Conservation (phyloP, 805 yeast species). For the Saturnispora serradocipensis region DNA sequence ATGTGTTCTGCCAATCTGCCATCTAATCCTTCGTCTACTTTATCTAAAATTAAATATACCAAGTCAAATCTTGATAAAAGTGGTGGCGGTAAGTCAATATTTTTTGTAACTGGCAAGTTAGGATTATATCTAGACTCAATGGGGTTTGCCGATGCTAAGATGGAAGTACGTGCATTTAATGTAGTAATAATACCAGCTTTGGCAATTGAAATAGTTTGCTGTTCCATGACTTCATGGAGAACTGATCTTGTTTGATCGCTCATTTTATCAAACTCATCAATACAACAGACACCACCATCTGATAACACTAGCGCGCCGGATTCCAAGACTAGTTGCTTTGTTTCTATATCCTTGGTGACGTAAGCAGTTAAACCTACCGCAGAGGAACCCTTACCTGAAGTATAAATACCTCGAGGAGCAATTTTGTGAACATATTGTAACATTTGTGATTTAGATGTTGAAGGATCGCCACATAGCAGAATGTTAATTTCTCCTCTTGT, state of each 20-base stretch:
- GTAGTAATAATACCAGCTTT: constrained; percentile 98
- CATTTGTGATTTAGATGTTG: constrained; percentile 92
- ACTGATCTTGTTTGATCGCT: constrained; percentile 89
- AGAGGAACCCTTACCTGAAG: constrained; percentile 98
- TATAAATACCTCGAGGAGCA: constrained; percentile 95
- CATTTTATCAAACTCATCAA: constrained; percentile 98
- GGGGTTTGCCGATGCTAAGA: constrained; percentile 94
- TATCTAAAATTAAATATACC: constrained; percentile 86
- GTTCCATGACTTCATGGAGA: constrained; percentile 98
- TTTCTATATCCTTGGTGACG: constrained; percentile 87
- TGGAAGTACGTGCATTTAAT: constrained; percentile 90
- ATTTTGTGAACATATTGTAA: constrained; percentile 93
- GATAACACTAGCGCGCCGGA: constrained; percentile 93
- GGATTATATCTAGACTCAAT: constrained; percentile 94
- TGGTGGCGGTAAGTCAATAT: constrained; percentile 96
- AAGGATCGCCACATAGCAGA: constrained; percentile 94
- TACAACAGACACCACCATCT: constrained; percentile 98
- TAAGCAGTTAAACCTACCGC: constrained; percentile 99
- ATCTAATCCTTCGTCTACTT: constrained; percentile 79
- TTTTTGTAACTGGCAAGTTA: constrained; percentile 86
- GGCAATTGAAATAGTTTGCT: constrained; percentile 95
- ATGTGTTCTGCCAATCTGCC: constrained; percentile 83
- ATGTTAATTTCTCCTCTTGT: constrained; percentile 95
- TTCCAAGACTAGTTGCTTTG: constrained; percentile 87
- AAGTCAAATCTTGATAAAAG: constrained; percentile 89